Evolutionary conservation across 305 asterid genomes (phyloP), one percentile per base, ranked within the genome.

Genomic region (Coffea humblotiana): DNA sequence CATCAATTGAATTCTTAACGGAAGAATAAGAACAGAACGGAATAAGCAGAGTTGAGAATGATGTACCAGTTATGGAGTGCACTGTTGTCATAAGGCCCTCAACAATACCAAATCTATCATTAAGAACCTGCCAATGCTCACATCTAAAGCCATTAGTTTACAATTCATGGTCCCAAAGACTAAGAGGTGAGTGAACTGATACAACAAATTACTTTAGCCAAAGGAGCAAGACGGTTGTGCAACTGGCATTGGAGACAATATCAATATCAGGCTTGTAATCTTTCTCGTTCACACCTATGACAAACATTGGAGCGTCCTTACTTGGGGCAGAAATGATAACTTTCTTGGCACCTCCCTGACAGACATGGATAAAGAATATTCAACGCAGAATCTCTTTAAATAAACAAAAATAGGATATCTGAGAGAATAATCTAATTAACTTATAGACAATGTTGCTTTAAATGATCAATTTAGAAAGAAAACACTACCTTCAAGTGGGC

Each of bases 21-120:
- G 68, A 45, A 61, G 29, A 35, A 23, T n/a, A 71, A 61, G 23
- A 25, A 18, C 13, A 9, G 27, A 35, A 13, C 25, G 51, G 16
- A 25, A 1, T 43, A 19, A 45, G 70, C 25, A 75, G n/a, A 37
- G n/a, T 35, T 76, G 51, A 74, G 32, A 27, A 63, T 21, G 35
- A n/a, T 5, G 76, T 74, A 89, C 98, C 98, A 43, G 97, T 93
- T 25, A 93, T 93, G 49, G 98, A 91, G 89, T 93, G 98, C 75
- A 93, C 97, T 1, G 98, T 93, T 25, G 98, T 93, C 98, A 93
- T 92, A 65, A 94, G 97, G 77, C 94, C 98, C 86, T 94, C 98
- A 74, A 92, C 91, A 58, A 94, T 92, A 65, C 98, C 98, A 79
- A 92, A 93, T 78, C 84, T 92, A 83, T 93, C 98, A 83, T 93